phyloP scores from a whole-genome alignment of 805 yeast genomes.

The Wickerhamomyces tratensis region DNA sequence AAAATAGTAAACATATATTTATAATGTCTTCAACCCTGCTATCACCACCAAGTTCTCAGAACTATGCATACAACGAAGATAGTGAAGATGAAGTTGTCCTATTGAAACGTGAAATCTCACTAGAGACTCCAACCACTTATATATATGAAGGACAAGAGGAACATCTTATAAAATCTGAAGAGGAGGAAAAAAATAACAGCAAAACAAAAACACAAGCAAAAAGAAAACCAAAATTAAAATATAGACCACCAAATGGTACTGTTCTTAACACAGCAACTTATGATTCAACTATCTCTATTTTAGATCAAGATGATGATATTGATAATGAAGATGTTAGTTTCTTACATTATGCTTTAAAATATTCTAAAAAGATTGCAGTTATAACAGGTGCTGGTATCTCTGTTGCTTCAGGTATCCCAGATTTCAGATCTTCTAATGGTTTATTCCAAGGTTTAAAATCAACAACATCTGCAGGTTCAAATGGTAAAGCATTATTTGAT shows the following conservation, averaged over 20 bases:
- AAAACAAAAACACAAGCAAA: background rate
- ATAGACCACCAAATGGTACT: slow-evolving; percentile 37
- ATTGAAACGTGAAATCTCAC: no score
- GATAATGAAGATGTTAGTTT: slow-evolving; percentile 35
- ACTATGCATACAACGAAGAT: no score
- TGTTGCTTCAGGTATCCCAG: slow-evolving; percentile 87
- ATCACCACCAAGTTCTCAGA: no score
- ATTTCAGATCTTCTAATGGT: slow-evolving; percentile 73
- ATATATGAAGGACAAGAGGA: no score
- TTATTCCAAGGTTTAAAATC: slow-evolving; percentile 47
- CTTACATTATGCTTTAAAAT: slow-evolving; percentile 38
- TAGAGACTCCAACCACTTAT: no score
- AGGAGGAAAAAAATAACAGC: slow-evolving; percentile 1
- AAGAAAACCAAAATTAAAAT: slow-evolving; percentile 36
- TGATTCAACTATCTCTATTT: slow-evolving; percentile 16
- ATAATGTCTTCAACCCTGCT: no score
- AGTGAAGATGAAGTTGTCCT: no score
- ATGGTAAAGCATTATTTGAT: slow-evolving; percentile 71
- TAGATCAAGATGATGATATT: slow-evolving; percentile 22
- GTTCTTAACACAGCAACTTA: slow-evolving; percentile 26
- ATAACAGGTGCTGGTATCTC: slow-evolving; percentile 89
- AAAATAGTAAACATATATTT: no score
- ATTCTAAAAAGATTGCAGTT: slow-evolving; percentile 51
- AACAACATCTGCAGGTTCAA: slow-evolving; percentile 25
- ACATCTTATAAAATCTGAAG: no score